These are phyloP conservation scores for Benincasa hispida DNA, from an alignment of 306 rosid species.

Conservation along the genomic window DNA sequence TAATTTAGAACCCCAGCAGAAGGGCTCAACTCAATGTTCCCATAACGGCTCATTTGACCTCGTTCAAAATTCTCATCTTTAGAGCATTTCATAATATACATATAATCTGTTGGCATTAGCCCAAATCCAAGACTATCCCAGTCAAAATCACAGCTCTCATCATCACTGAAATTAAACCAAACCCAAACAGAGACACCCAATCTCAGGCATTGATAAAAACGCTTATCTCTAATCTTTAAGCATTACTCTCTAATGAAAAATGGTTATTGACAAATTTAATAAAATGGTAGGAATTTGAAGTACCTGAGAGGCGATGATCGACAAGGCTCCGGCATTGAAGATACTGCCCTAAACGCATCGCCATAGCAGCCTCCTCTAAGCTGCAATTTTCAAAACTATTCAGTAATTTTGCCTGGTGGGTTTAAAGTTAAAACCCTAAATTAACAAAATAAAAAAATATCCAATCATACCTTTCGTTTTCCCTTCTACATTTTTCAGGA, in stretches of 20 bases:
- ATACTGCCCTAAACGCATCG: constrained; percentile 4
- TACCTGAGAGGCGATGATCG: constrained; percentile 6
- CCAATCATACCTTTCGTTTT: background rate
- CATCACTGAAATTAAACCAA: constrained; percentile 21
- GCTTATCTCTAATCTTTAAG: background rate
- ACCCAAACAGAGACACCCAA: background rate
- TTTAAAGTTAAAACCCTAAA: background rate
- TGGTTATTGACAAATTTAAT: background rate
- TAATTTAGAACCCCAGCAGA: constrained; percentile 80
- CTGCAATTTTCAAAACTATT: constrained; percentile 1
- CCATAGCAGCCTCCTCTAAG: background rate
- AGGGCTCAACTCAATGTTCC: constrained; percentile 63
- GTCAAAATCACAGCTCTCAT: constrained; percentile 42
- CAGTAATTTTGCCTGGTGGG: background rate
- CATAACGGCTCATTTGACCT: constrained; percentile 49
- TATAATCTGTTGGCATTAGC: constrained; percentile 54
- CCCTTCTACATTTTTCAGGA: background rate
- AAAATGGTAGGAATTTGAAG: background rate
- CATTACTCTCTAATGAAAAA: background rate
- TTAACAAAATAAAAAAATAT: background rate
- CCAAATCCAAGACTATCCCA: constrained; percentile 85
- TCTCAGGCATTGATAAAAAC: background rate
- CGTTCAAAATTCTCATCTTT: constrained; percentile 29
- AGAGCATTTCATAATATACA: constrained; percentile 44
- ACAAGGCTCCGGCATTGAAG: constrained; percentile 12